Evolutionary conservation across 164 flowering plant genomes (phyloP).

Genomic region (Liriodendron chinense): DNA sequence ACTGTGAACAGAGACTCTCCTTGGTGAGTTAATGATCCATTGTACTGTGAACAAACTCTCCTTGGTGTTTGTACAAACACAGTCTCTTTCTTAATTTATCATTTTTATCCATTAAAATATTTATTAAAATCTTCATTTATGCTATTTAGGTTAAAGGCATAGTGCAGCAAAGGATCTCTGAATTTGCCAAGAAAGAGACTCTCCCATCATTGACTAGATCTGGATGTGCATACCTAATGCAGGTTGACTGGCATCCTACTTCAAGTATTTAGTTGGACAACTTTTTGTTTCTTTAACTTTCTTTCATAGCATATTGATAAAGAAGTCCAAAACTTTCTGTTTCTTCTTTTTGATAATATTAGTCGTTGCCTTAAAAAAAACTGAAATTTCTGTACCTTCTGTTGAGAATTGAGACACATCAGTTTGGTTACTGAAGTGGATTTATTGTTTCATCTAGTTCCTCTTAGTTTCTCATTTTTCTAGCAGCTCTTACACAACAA

Average conservation of each 20-base stretch:
- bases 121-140: slow-evolving; percentile 4
- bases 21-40: slow-evolving; percentile 52
- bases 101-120: not conserved
- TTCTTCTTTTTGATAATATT: not conserved
- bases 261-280: not conserved
- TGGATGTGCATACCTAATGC: slow-evolving; percentile 92
- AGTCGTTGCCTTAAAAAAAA: too few species aligned
- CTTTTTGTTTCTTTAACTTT: not conserved
- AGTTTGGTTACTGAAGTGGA: too few species aligned
- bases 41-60: slow-evolving; percentile 94
- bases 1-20: slow-evolving; percentile 92
- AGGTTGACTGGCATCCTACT: slow-evolving; percentile 46
- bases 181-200: slow-evolving; percentile 83
- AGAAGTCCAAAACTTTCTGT: not conserved
- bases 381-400: too few species aligned
- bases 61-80: slow-evolving; percentile 5
- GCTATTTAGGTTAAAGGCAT: slow-evolving; percentile 49
- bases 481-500: too few species aligned
- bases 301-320: not conserved
- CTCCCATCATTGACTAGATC: slow-evolving; percentile 95
- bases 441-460: too few species aligned
- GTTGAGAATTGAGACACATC: too few species aligned
- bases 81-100: not conserved
- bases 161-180: slow-evolving; percentile 85
- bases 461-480: too few species aligned